These are phyloP conservation scores for Phanerochaete carnosa DNA, from an alignment of 768 basidiomycete species.

Conservation along the genomic window DNA sequence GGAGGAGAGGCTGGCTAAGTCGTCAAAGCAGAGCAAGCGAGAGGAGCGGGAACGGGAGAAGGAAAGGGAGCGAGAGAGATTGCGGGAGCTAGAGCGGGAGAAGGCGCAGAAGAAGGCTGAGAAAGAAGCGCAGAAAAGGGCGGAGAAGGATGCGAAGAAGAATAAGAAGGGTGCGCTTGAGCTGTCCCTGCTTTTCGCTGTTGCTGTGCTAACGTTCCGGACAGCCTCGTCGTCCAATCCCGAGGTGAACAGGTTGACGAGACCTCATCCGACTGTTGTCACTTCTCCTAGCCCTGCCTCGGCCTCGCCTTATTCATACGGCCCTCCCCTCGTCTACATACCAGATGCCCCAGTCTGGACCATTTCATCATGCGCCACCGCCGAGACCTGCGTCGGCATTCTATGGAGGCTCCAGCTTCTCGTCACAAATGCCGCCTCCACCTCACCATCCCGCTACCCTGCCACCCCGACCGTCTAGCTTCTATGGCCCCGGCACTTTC, in stretches of 20 bases:
- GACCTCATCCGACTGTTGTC: neutral
- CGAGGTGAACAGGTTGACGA: slow-evolving; percentile 5
- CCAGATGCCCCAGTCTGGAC: neutral
- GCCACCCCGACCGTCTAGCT: slow-evolving; percentile 1
- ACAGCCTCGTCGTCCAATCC: neutral
- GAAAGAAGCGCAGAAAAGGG: slow-evolving; percentile 19
- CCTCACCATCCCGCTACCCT: neutral
- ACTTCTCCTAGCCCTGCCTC: neutral
- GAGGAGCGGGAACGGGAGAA: slow-evolving; percentile 26
- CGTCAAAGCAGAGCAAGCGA: slow-evolving; percentile 12
- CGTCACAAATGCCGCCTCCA: neutral
- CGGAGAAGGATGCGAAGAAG: slow-evolving; percentile 31
- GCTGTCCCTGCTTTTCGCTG: neutral
- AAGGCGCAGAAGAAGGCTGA: slow-evolving; percentile 28
- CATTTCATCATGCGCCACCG: neutral
- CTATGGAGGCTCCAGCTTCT: neutral
- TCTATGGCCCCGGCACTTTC: neutral
- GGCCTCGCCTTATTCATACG: neutral
- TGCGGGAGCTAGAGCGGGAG: slow-evolving; percentile 34
- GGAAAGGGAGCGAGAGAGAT: slow-evolving; percentile 28
- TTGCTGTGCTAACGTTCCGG: neutral
- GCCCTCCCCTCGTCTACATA: neutral
- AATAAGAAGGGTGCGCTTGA: slow-evolving; percentile 26
- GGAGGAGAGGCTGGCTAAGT: neutral
- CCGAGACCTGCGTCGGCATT: neutral